Evolutionary conservation across 2,329 filamentous ascomycete species (phyloP), one percentile per base, ranked within the genome.

Genomic region (Pseudocercospora pini-densiflorae): DNA sequence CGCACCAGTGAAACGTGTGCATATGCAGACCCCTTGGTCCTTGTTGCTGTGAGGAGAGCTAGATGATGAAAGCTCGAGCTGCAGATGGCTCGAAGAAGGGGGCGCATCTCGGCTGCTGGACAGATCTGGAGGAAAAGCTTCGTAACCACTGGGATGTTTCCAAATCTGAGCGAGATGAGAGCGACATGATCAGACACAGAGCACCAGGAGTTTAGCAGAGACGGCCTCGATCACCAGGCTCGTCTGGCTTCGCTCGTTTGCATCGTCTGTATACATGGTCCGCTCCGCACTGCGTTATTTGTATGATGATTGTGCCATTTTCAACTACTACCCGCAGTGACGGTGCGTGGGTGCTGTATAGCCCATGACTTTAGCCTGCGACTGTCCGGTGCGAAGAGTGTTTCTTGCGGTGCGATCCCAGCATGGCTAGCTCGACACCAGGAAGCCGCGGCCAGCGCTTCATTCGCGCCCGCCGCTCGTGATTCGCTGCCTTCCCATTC

Each of bases 401-500:
- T 12, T 2, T 24, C 23, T 27, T 53, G 54, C 27, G n/a, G 14
- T 9, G 5, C 29, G n/a, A 40, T 36, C 53, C 53, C 14, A 58
- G 27, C 54, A n/a, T 9, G 29, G 54, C 54, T 40, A 40, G 31
- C 27, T 31, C 19, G 29, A 58, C 9, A 19, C 10, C 19, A 58
- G 55, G 24, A 36, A 58, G 55, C 19, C n/a, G 31, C 29, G 19
- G 55, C 54, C 54, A 58, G 31, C 54, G 16, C 33, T 33, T 14
- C 54, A 16, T n/a, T n/a, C 54, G 10, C 31, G 6, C 16, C 31
- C 16, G 24, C 54, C 16, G 24, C n/a, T 16, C 23, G n/a, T 21
- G 43, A 61, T 61, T 61, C 59, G 59, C 27, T 49, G 59, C 59
- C 59, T 43, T 58, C 19, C 55, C 23, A 36, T 58, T 58, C 21